Percentiles rank a stretch among this genome's conserved stretches.
phyloP scores from a whole-genome alignment of 2,329 filamentous ascomycete species.

The Xylaria multiplex region DNA sequence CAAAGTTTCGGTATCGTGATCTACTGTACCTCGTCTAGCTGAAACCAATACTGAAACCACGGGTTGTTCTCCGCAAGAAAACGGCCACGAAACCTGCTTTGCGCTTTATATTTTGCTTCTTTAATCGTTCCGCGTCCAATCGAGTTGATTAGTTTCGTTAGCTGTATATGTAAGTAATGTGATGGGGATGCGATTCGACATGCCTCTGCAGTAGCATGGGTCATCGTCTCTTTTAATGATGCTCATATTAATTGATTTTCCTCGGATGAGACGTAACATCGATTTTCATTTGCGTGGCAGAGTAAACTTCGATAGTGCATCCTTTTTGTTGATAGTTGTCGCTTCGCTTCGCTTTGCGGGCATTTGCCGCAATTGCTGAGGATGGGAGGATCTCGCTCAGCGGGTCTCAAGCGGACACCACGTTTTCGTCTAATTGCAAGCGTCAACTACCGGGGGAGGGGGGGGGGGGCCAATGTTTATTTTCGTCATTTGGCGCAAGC shows the following conservation, averaged over 20 bases:
- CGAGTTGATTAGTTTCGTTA: not conserved
- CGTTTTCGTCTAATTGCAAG: not conserved
- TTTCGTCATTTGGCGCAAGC: not conserved
- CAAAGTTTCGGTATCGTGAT: constrained; percentile 31
- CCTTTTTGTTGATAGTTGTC: constrained; percentile 22
- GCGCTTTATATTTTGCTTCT: constrained; percentile 2
- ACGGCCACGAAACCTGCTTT: constrained; percentile 23
- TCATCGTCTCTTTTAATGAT: not conserved
- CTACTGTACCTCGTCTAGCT: constrained; percentile 28
- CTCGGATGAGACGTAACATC: not conserved
- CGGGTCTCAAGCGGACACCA: not conserved
- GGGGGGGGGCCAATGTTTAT: constrained; percentile 5
- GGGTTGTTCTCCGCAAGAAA: constrained; percentile 37
- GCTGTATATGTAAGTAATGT: not conserved
- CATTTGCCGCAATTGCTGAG: constrained; percentile 1
- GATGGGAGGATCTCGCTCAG: constrained; percentile 16
- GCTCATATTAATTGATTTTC: not conserved
- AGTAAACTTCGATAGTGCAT: constrained; percentile 8
- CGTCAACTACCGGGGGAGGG: constrained; percentile 1
- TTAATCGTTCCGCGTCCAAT: not conserved
- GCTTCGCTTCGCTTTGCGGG: constrained; percentile 14
- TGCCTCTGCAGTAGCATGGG: not conserved
- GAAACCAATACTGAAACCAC: constrained; percentile 46
- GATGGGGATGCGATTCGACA: constrained; percentile 5
- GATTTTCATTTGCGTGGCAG: not conserved